Evolutionary conservation across 768 basidiomycete genomes (phyloP), one percentile per base, ranked within the genome.

Genomic region (Rhizopogon roseolus): DNA sequence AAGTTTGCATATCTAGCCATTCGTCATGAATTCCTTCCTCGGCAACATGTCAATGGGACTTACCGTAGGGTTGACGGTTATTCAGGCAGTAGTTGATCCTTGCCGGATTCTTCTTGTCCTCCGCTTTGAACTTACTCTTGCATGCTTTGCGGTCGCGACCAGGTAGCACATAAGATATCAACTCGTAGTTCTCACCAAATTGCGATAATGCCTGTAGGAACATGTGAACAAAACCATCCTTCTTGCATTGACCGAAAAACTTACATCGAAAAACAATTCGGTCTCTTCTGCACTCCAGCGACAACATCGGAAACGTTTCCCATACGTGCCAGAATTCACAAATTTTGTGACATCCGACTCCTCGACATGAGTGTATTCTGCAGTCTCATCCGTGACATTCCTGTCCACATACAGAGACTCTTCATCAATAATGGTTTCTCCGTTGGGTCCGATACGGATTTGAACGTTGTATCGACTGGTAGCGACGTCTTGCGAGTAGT

Each of bases 251-350:
- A 29, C 41, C 10, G 14, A 39, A 39, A 39, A 22, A 68, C 86
- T 60, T 62, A 93, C 93, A 54, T 92, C 79, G 66, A 83, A 96
- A 66, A 96, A 96, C 17, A 85, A 67, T 53, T 93, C 92, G 0
- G 93, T 96, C 68, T 95, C 93, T 56, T 88, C 88, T n/a, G 80
- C 81, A 65, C 83, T 87, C 93, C 94, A 96, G 17, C 92, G 82
- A 14, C 86, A 86, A 9, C 88, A 88, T n/a, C 86, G 80, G 54
- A 80, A 82, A 55, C 87, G 86, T 69, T 84, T 92, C 49, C 86
- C 82, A 66, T 92, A 93, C 1, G 89, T 86, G 22, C 78, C 80
- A 17, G 88, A 89, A 66, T 94, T 96, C 52, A 92, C 81, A 62
- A 95, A 94, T 61, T 90, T 90, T 7, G 84, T 85, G 48, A 83